Percentiles rank a stretch among this genome's conserved stretches.
phyloP scores from a whole-genome alignment of 164 flowering plant genomes.

The Liriodendron chinense region DNA sequence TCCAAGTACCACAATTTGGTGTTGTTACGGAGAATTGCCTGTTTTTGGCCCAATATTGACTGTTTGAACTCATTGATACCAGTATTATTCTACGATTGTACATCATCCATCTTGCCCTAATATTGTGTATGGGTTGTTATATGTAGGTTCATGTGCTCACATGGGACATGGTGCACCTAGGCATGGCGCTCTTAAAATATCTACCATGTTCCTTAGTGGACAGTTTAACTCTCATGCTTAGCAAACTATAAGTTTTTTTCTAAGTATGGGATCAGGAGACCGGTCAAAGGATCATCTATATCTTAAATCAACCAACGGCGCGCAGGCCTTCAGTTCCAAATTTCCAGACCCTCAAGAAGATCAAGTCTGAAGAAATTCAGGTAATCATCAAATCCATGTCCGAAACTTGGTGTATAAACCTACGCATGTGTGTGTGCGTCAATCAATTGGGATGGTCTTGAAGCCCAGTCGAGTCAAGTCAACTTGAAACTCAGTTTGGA shows the following conservation, averaged over 20 bases:
- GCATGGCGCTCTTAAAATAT: slow-evolving; percentile 14
- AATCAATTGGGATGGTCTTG: too few relatives aligned
- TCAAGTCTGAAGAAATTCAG: slow-evolving; percentile 40
- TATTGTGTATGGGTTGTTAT: too few relatives aligned
- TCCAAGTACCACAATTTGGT: too few relatives aligned
- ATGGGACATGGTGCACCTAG: slow-evolving; percentile 22
- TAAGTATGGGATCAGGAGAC: slow-evolving; percentile 36
- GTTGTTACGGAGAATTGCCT: too few relatives aligned
- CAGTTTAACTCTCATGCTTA: slow-evolving; percentile 13
- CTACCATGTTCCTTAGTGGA: slow-evolving; percentile 34
- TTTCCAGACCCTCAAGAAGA: slow-evolving; percentile 34
- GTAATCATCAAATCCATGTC: slow-evolving; percentile 21
- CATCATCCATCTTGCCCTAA: too few relatives aligned
- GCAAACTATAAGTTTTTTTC: slow-evolving; percentile 24
- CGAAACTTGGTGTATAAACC: too few relatives aligned
- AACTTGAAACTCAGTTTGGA: too few relatives aligned
- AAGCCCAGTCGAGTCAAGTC: too few relatives aligned
- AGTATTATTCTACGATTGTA: too few relatives aligned
- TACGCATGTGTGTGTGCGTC: too few relatives aligned
- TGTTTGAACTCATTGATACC: too few relatives aligned
- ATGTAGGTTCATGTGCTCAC: slow-evolving; percentile 37
- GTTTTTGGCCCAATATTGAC: too few relatives aligned
- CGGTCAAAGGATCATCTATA: slow-evolving; percentile 36
- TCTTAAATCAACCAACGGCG: slow-evolving; percentile 28
- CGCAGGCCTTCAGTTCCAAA: slow-evolving; percentile 37